phyloP scores from a whole-genome alignment of 768 basidiomycete species.

The Tubosaeta sp. region DNA sequence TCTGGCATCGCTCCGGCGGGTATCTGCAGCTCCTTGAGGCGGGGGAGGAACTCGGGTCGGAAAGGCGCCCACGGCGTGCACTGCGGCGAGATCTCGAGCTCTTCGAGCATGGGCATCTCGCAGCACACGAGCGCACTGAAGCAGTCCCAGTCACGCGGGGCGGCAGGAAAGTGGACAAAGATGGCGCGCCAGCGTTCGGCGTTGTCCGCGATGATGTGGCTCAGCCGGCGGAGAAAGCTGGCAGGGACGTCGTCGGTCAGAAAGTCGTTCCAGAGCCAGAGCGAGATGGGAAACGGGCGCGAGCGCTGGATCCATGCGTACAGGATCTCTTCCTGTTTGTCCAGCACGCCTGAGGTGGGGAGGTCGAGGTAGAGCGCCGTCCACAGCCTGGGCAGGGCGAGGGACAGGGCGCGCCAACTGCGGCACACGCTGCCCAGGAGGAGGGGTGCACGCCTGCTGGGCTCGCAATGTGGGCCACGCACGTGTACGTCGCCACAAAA shows the following conservation, averaged over 20 bases:
- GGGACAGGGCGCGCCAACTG: slow-evolving; percentile 26
- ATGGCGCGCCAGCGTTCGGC: slow-evolving; percentile 30
- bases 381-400: slow-evolving; percentile 28
- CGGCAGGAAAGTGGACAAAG: slow-evolving; percentile 29
- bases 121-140: slow-evolving; percentile 23
- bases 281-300: slow-evolving; percentile 21
- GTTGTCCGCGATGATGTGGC: slow-evolving; percentile 13
- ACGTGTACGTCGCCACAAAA: slow-evolving; percentile 28
- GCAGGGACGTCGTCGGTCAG: slow-evolving; percentile 30
- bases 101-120: slow-evolving; percentile 24
- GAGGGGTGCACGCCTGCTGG: slow-evolving; percentile 26
- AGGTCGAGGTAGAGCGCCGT: slow-evolving; percentile 30
- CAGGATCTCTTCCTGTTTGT: slow-evolving; percentile 24
- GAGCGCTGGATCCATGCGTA: slow-evolving; percentile 26
- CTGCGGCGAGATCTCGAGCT: slow-evolving; percentile 31
- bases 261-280: slow-evolving; percentile 32
- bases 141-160: slow-evolving; percentile 26
- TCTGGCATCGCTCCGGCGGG: slow-evolving; percentile 30
- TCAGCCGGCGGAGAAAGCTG: slow-evolving; percentile 21
- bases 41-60: slow-evolving; percentile 23
- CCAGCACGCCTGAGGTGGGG: slow-evolving; percentile 21
- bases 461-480: slow-evolving; percentile 28
- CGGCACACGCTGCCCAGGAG: slow-evolving; percentile 28
- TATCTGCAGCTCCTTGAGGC: slow-evolving; percentile 25
- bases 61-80: slow-evolving; percentile 31